phyloP scores from a whole-genome alignment of 2,329 filamentous ascomycete species.

The Pyricularia grisea region DNA sequence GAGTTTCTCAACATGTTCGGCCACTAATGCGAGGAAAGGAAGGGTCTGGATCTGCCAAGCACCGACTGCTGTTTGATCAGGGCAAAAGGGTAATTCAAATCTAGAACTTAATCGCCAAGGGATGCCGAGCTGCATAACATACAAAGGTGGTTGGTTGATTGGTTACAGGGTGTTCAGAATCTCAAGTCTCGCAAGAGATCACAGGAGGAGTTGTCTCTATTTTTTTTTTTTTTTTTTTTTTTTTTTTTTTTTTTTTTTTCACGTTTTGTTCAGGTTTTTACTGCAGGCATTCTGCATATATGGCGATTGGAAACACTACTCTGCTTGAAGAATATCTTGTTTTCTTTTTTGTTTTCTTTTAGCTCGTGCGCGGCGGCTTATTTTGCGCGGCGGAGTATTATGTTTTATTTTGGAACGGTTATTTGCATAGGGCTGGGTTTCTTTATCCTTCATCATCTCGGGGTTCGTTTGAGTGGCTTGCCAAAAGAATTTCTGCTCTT shows the following conservation, averaged over 20 bases:
- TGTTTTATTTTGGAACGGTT: slow-evolving; percentile 1
- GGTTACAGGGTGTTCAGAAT: background rate
- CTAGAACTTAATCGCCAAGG: background rate
- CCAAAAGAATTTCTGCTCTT: background rate
- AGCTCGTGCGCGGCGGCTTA: background rate
- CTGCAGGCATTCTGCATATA: background rate
- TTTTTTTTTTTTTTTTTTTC: background rate
- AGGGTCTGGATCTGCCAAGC: background rate
- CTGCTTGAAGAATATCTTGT: background rate
- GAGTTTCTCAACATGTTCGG: background rate
- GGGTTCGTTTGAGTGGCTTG: background rate
- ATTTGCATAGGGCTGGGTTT: background rate
- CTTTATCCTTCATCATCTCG: background rate
- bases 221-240: background rate
- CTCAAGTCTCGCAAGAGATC: slow-evolving; percentile 1
- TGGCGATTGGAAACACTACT: background rate
- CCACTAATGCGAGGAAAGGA: background rate
- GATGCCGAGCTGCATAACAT: background rate
- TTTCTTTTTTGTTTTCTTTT: no score
- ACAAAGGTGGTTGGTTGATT: background rate
- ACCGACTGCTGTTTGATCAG: background rate
- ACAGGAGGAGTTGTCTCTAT: background rate
- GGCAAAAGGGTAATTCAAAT: background rate
- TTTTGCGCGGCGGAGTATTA: background rate
- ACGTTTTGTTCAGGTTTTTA: no score